These are phyloP conservation scores for Phytophthora boehmeriae DNA, from an alignment of 352 stramenopile species.

Conservation along the genomic window DNA sequence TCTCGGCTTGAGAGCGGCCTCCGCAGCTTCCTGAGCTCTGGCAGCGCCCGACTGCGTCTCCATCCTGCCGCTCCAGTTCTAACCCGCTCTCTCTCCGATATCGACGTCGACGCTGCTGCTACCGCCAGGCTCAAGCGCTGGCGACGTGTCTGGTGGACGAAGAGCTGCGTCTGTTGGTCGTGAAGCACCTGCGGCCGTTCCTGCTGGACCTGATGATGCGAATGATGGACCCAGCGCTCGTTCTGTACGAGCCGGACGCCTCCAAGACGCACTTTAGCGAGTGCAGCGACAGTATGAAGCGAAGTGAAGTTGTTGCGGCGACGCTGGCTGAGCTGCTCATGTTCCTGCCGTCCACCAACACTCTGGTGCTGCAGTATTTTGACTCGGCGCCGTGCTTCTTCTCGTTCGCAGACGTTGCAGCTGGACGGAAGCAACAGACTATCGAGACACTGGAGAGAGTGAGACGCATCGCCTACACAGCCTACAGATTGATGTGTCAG, in stretches of 20 bases:
- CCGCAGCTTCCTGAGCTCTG: constrained; percentile 18
- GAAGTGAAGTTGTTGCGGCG: constrained; percentile 53
- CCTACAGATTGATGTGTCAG: constrained; percentile 57
- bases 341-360: constrained; percentile 59
- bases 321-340: constrained; percentile 63
- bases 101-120: constrained; percentile 22
- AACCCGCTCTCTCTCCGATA: constrained; percentile 12
- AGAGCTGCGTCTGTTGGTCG: constrained; percentile 46
- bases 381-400: constrained; percentile 78
- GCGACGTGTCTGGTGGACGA: constrained; percentile 59
- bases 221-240: constrained; percentile 54
- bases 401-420: constrained; percentile 59
- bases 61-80: constrained; percentile 47
- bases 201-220: constrained; percentile 72
- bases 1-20: constrained; percentile 35
- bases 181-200: constrained; percentile 75
- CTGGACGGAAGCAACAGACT: constrained; percentile 43
- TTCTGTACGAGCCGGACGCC: constrained; percentile 45
- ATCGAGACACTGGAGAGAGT: constrained; percentile 43
- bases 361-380: constrained; percentile 70
- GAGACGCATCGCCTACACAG: constrained; percentile 59
- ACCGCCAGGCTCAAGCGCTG: constrained; percentile 56
- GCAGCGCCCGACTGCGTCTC: constrained; percentile 22
- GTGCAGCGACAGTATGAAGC: constrained; percentile 57
- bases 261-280: constrained; percentile 6